Evolutionary conservation across 1,139 yeast species (phyloP), one percentile per base, ranked within the genome.

Genomic region (Zhuliangozyma blackwelliae): DNA sequence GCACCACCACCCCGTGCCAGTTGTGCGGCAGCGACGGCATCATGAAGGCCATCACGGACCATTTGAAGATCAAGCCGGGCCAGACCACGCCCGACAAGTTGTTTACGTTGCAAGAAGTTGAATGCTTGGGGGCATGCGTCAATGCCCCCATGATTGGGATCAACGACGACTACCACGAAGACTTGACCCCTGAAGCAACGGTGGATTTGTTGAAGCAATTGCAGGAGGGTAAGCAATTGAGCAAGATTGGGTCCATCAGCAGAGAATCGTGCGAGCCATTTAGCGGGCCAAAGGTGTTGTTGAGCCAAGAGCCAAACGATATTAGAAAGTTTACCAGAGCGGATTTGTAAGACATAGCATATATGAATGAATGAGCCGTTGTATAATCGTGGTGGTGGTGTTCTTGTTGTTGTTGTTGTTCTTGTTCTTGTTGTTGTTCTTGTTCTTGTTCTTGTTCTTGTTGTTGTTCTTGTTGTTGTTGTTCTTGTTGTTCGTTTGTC

Each of bases 1-100:
- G 96, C 67, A 87, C 96, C 44, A 87, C 95, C 36, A 86, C 95
- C 10, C 95, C 95, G 31, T 87, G 96, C 61, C 92, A 83, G 65
- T 74, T 87, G 50, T 82, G 95, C 62, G 89, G 89, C 32, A 79
- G 87, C 26, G 95, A 86, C 56, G 80, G 74, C 25, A 75, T 87
- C 46, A 82, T 86, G 78, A 74, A 77, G 37, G 85, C 92, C 25
- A 73, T 86, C 39, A 72, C 76, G 51, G 65, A 68, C 34, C 76
- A 79, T 51, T 72, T 87, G 46, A 69, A 75, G 36, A 69, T 85
- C 54, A 73, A 79, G 57, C 87, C 90, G 13, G 95, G 95, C 45
- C 81, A 86, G 59, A 85, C 92, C 42, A 83, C 95, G 30, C 57
- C 68, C 27, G 95, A 87, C 63, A 80, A 80, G 30, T 64, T 82